Conservation (phyloP, 1,284 basidiomycete species). For the Earliella scabrosa region DNA sequence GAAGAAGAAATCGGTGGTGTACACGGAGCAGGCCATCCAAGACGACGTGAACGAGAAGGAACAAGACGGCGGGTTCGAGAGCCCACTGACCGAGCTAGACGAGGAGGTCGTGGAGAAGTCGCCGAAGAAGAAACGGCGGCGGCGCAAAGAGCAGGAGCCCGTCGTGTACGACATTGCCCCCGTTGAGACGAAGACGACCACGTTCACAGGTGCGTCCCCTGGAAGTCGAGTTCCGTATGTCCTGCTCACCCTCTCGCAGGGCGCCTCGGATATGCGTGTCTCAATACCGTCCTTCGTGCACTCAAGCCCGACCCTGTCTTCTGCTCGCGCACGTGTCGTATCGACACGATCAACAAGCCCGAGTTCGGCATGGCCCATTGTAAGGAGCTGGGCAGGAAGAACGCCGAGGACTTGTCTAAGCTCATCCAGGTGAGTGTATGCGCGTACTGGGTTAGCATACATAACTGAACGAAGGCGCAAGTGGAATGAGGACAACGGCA, state of each 20-base stretch:
- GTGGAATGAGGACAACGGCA: conserved; percentile 83
- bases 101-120: conserved; percentile 21
- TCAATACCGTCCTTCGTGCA: conserved; percentile 82
- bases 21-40: conserved; percentile 4
- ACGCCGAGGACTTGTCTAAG: conserved; percentile 70
- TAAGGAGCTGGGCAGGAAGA: conserved; percentile 79
- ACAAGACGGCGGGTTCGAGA: conserved; percentile 29
- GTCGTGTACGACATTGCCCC: conserved; percentile 75
- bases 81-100: conserved; percentile 31
- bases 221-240: neutral
- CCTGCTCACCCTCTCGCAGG: conserved; percentile 33
- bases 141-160: conserved; percentile 55
- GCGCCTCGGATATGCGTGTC: conserved; percentile 81
- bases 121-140: conserved; percentile 41
- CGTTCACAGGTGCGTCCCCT: conserved; percentile 64
- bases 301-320: conserved; percentile 74
- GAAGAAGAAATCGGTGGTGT: conserved; percentile 14
- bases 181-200: conserved; percentile 63
- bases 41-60: neutral
- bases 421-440: conserved; percentile 55
- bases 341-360: conserved; percentile 81
- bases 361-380: conserved; percentile 70
- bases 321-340: conserved; percentile 56
- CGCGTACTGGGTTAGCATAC: too few species aligned
- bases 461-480: too few species aligned